Evolutionary conservation across 2,329 filamentous ascomycete genomes (phyloP).

Genomic region (Xylaria sp.): DNA sequence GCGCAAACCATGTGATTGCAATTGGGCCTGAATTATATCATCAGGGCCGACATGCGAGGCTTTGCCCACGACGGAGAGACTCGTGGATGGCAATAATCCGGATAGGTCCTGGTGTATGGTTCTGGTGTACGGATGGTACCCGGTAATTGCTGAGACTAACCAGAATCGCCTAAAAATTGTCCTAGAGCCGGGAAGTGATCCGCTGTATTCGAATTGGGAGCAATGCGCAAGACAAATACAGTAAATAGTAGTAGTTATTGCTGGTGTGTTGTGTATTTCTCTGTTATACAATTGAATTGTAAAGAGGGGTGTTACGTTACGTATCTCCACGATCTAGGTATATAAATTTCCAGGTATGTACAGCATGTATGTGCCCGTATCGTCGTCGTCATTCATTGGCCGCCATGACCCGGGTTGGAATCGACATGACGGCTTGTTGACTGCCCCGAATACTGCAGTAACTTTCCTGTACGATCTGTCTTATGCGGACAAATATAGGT

Average conservation of each 20-base stretch:
- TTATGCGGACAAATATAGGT: neutral
- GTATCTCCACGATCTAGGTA: neutral
- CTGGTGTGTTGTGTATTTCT: neutral
- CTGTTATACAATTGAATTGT: neutral
- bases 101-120: neutral
- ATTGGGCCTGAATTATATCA: neutral
- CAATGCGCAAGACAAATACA: neutral
- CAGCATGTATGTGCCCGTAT: neutral
- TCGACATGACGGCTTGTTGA: constrained; percentile 7
- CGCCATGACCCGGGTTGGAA: neutral
- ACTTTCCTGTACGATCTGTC: neutral
- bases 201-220: neutral
- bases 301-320: constrained; percentile 2
- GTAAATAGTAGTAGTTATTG: neutral
- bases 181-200: neutral
- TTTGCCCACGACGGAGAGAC: neutral
- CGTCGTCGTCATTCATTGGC: constrained; percentile 19
- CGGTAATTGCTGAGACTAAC: neutral
- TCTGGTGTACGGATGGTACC: neutral
- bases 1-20: neutral
- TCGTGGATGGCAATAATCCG: neutral
- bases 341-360: neutral
- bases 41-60: constrained; percentile 15
- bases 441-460: constrained; percentile 5
- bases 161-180: neutral